Evolutionary conservation across 1,284 basidiomycete species (phyloP), one percentile per base, ranked within the genome.

Genomic region (Irpex sp.): DNA sequence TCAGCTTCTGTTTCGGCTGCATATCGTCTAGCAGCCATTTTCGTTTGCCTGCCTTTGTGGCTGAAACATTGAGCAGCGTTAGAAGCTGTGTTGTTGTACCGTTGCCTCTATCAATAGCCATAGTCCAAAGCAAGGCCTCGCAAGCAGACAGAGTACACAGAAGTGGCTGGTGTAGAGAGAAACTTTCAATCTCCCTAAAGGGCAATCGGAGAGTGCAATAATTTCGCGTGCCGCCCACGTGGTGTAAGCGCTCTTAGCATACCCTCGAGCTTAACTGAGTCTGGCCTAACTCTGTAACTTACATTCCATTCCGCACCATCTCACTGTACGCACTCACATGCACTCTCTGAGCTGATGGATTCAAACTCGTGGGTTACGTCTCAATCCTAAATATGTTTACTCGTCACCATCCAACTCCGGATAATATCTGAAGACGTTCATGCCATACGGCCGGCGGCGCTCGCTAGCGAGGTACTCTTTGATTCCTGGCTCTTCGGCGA

Each of bases 31-130:
- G 68, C 62, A 78, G 74, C 66, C 81, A 76, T 72, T 88, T 86
- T 37, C 83, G 76, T 68, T 90, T 91, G 50, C 79, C 79, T 6
- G 82, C 76, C 70, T 85, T 89, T 6, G 85, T 86, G 0, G 95
- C 93, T 57, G 93, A 94, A 1, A 98, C 94, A 75, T 99, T 99
- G 35, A 99, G 83, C 1, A 99, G 85, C 0, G 97, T 99, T 47
- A 98, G 78, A 1, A 99, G 87, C 65, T 89, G 89, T 53, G 90
- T 91, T 1, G 87, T 89, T n/a, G 89, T 85, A 7, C 81, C 77
- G 69, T 85, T 87, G 13, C 68, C 65, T 43, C 69, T 65, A 62
- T 74, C 70, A 3, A 72, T 64, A 57, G 70, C 69, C 73, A 74
- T 74, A 5, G 21, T 51, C 7, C 11, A 8, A 17, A 21, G 8